Evolutionary conservation across 352 stramenopile species (phyloP), one percentile per base, ranked within the genome.

Genomic region (Hyaloperonospora brassicae): DNA sequence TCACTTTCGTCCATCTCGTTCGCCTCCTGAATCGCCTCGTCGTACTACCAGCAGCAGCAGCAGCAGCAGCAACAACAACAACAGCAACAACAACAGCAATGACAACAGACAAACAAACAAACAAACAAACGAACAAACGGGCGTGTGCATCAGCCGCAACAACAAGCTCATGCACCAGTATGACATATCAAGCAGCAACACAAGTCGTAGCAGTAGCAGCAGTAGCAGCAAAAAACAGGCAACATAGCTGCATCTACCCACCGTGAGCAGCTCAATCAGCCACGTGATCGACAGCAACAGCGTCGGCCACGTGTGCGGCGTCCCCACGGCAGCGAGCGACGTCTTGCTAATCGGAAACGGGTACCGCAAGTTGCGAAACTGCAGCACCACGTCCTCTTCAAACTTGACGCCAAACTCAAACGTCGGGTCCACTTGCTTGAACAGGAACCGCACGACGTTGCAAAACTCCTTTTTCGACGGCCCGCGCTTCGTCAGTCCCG

Each of bases 381-480:
- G 73, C 36, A 61, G 50, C 11, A 73, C 76, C 25, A 93, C 70
- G 47, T 91, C 81, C 34, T 89, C 77, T 68, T 93, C 83, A 13
- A 89, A 78, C 55, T 90, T 89, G 50, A 66, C 36, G 8, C 72
- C 70, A 49, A 90, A 88, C 53, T 82, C 70, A 50, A 91, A 93
- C 44, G 76, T 96, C n/a, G 87, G 78, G 64, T 99, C 96, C 21
- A 98, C 64, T 46, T 93, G 73, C 10, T 89, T 77, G 52, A 99
- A 96, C 27, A 99, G 68, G 60, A 99, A 99, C 21, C 89, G 83
- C 50, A 98, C 81, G 54, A 99, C 98, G 61, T 98, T 93, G 57
- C 82, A 84, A 62, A 99, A 99, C 62, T 99, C 96, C 57, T 98
- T 97, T 38, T 95, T 95, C 13, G 93, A 98, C 4, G 96, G 95